A percentile compares a stretch with the other conserved stretches of the same genome.
These are phyloP conservation scores for Nemania sp. DNA, from an alignment of 2,329 filamentous ascomycete species.

Conservation along the genomic window DNA sequence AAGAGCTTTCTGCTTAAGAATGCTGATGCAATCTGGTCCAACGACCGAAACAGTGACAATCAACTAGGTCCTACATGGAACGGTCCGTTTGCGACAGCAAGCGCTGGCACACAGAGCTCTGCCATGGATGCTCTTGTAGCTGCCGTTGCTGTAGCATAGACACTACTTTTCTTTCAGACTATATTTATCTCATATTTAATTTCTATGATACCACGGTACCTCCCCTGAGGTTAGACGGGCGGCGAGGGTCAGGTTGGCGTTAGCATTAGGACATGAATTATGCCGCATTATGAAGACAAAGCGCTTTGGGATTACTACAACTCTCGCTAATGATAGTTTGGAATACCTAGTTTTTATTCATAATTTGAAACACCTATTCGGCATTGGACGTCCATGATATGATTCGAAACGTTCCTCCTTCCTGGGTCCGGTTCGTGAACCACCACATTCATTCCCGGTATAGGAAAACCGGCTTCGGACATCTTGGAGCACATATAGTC, in stretches of 20 bases:
- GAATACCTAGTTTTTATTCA: constrained; percentile 23
- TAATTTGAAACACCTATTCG: constrained; percentile 3
- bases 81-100: constrained; percentile 47
- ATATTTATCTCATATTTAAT: not conserved
- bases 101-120: constrained; percentile 49
- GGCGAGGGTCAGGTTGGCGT: constrained; percentile 20
- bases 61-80: constrained; percentile 49
- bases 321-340: constrained; percentile 22
- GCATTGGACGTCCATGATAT: not conserved
- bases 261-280: constrained; percentile 10
- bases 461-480: not conserved
- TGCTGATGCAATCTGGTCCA: constrained; percentile 51
- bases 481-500: not conserved
- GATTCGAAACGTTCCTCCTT: not conserved
- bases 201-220: constrained; percentile 35
- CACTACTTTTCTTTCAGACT: constrained; percentile 18
- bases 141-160: constrained; percentile 46
- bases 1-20: constrained; percentile 54
- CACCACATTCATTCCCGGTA: not conserved
- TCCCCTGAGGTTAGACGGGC: not conserved
- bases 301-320: constrained; percentile 7
- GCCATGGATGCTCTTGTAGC: constrained; percentile 49
- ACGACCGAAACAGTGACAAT: constrained; percentile 49
- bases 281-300: constrained; percentile 16
- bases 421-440: not conserved